Conservation (phyloP, 768 basidiomycete species). For the Psilocybe subaeruginosa region DNA sequence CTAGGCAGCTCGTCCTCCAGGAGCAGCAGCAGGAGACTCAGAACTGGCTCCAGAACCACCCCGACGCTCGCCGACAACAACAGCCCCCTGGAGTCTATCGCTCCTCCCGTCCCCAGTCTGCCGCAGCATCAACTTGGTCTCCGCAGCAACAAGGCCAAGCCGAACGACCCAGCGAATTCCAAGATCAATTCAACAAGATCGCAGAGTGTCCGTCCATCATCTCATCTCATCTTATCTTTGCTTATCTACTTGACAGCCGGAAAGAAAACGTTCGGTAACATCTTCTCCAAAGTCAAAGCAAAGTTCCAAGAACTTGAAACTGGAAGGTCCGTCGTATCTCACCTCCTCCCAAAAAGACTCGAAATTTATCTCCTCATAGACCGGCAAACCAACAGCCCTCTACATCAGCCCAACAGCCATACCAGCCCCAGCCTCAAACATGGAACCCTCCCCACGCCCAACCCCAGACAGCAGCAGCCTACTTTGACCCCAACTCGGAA, state of each 20-base stretch:
- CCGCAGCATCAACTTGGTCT: not conserved
- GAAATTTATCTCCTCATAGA: not conserved
- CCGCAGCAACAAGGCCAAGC: conserved; percentile 45
- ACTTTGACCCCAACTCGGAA: conserved; percentile 19
- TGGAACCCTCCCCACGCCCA: not conserved
- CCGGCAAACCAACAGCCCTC: not conserved
- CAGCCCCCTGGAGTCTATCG: conserved; percentile 15
- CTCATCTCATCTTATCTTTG: not conserved
- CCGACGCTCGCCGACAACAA: conserved; percentile 13
- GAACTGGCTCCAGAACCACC: conserved; percentile 33
- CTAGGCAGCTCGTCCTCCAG: conserved; percentile 70
- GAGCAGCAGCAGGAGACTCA: conserved; percentile 48
- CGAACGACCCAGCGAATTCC: conserved; percentile 50
- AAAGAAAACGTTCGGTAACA: conserved; percentile 73
- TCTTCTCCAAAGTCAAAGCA: conserved; percentile 79
- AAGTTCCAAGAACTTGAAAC: conserved; percentile 85
- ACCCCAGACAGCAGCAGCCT: conserved; percentile 15
- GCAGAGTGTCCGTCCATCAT: conserved; percentile 67
- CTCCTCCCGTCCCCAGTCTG: conserved; percentile 9
- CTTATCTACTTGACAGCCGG: conserved; percentile 48
- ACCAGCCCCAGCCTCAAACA: not conserved
- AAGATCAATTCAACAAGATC: conserved; percentile 74
- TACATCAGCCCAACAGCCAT: not conserved
- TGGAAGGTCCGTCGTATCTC: conserved; percentile 32
- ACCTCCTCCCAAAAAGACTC: not conserved